phyloP scores from a whole-genome alignment of 441 rosid genomes.

The Bocquillonia castaneifolia region DNA sequence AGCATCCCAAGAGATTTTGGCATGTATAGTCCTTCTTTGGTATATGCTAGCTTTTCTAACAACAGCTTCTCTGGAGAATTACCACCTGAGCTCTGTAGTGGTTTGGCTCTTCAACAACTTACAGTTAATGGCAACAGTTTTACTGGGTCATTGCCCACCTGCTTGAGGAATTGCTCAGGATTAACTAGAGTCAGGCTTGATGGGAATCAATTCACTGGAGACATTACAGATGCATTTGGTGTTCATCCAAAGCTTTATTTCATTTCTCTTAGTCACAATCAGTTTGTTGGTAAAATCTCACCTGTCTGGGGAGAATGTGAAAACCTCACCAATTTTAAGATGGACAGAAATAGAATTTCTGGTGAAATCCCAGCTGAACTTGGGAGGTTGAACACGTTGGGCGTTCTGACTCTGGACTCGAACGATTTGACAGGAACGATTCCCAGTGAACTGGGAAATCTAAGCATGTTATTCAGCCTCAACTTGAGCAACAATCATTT shows the following conservation, averaged over 20 bases:
- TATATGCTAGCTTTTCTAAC: slow-evolving; percentile 48
- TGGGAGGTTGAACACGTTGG: slow-evolving; percentile 38
- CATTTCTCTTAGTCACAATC: slow-evolving; percentile 40
- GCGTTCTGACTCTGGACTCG: slow-evolving; percentile 33
- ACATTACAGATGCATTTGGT: slow-evolving; percentile 52
- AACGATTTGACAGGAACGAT: slow-evolving; percentile 48
- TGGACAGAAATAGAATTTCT: slow-evolving; percentile 48
- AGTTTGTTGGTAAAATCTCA: slow-evolving; percentile 46
- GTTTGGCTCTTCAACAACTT: slow-evolving; percentile 34
- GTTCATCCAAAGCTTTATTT: slow-evolving; percentile 39
- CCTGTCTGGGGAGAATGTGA: slow-evolving; percentile 54
- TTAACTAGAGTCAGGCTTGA: slow-evolving; percentile 51
- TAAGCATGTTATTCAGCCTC: slow-evolving; percentile 36
- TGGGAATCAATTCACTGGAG: slow-evolving; percentile 45
- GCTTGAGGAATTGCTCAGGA: slow-evolving; percentile 48
- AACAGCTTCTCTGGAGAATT: slow-evolving; percentile 62
- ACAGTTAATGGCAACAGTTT: slow-evolving; percentile 46
- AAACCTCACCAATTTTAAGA: slow-evolving; percentile 44
- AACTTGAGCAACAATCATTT: slow-evolving; percentile 49
- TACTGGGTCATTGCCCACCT: slow-evolving; percentile 52
- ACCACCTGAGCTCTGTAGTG: slow-evolving; percentile 54
- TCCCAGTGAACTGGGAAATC: slow-evolving; percentile 46
- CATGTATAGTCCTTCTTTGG: slow-evolving; percentile 31
- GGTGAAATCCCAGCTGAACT: slow-evolving; percentile 52
- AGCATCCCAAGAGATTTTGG: slow-evolving; percentile 29